Conservation (phyloP, 257 asterid species). For the Cinchona pubescens region DNA sequence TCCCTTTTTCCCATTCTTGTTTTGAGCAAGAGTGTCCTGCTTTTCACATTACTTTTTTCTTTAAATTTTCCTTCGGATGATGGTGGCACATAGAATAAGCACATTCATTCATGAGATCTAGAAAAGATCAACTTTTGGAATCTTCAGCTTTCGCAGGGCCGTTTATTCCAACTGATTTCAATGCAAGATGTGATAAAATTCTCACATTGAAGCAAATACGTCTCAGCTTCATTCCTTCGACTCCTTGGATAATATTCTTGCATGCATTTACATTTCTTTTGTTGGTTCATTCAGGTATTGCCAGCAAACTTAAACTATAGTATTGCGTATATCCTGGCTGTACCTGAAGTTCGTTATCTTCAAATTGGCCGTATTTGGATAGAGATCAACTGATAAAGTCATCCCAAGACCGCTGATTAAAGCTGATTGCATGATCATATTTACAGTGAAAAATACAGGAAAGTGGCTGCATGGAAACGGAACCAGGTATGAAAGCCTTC, state of each 20-base stretch:
- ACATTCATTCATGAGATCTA: neutral
- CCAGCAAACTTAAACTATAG: neutral
- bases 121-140: neutral
- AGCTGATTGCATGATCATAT: too few species aligned
- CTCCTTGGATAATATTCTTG: neutral
- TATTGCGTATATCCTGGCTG: neutral
- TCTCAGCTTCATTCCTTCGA: neutral
- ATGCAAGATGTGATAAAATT: neutral
- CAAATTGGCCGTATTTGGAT: neutral
- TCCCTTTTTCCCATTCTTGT: neutral
- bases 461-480: neutral
- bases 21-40: neutral
- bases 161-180: neutral
- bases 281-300: neutral
- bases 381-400: conserved; percentile 2
- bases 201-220: neutral
- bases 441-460: neutral
- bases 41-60: neutral
- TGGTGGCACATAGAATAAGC: neutral
- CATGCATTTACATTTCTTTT: neutral
- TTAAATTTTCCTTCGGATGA: too few species aligned
- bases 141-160: neutral
- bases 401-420: neutral
- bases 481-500: neutral
- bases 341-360: neutral